These are phyloP conservation scores for Sporothrix sp. DNA, from an alignment of 2,329 filamentous ascomycete genomes.

Conservation along the genomic window DNA sequence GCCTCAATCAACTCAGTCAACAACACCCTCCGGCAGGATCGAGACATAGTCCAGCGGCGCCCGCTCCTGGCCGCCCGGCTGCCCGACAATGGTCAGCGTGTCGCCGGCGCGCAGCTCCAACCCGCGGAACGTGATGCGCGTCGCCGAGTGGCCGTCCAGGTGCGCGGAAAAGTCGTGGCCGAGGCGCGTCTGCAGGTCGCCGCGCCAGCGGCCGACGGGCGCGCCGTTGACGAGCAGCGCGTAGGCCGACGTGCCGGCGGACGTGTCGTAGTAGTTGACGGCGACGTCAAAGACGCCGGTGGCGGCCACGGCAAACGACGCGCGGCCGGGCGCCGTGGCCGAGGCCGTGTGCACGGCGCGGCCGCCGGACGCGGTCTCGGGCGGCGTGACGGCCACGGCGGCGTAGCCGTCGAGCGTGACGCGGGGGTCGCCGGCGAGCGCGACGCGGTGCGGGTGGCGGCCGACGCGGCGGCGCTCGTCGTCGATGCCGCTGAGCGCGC, in stretches of 20 bases:
- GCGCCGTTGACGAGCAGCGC: slow-evolving; percentile 43
- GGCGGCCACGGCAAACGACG: no score
- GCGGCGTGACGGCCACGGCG: not conserved
- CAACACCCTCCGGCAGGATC: not conserved
- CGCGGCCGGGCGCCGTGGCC: no score
- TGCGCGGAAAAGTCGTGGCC: slow-evolving; percentile 49
- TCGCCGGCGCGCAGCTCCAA: slow-evolving; percentile 43
- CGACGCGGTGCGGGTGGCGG: slow-evolving; percentile 52
- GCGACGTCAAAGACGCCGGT: slow-evolving; percentile 50
- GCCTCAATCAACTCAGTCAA: no score
- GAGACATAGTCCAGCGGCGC: slow-evolving; percentile 55
- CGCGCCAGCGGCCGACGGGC: slow-evolving; percentile 47
- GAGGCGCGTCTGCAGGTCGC: slow-evolving; percentile 48
- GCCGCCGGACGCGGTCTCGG: not conserved
- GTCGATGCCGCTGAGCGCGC: slow-evolving; percentile 49
- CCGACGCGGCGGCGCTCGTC: slow-evolving; percentile 48
- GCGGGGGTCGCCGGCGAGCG: not conserved
- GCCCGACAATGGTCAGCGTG: slow-evolving; percentile 44
- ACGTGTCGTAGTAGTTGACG: slow-evolving; percentile 57
- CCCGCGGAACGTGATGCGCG: slow-evolving; percentile 47
- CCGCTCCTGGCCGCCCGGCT: slow-evolving; percentile 49
- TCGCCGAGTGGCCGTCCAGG: slow-evolving; percentile 56
- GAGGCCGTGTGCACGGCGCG: slow-evolving; percentile 28
- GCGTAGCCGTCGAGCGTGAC: not conserved
- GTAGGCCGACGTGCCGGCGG: slow-evolving; percentile 47